Evolutionary conservation across 192 early-diverging fungal species (phyloP).

Genomic region (Rhizoclosmatium sp.): DNA sequence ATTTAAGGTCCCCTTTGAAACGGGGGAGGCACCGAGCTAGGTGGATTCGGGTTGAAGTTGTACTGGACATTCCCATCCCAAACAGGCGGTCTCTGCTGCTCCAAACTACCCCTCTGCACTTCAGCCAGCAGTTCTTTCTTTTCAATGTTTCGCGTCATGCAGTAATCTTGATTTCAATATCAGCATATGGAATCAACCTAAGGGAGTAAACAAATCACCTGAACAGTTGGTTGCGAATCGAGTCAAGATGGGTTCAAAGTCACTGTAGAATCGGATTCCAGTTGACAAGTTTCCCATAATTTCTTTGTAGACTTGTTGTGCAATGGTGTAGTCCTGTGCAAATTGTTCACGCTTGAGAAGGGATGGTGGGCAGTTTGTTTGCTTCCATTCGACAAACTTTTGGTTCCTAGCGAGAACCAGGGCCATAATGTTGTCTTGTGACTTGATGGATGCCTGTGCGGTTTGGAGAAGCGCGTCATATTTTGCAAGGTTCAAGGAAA

Average conservation of each 20-base stretch:
- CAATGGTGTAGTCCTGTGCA: not conserved
- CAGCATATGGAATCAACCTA: not conserved
- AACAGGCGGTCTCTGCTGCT: not conserved
- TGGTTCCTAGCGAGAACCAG: conserved; percentile 9
- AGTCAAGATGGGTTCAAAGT: conserved; percentile 12
- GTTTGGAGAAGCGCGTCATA: conserved; percentile 9
- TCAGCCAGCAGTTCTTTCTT: conserved; percentile 22
- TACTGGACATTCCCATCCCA: conserved; percentile 25
- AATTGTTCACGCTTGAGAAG: conserved; percentile 14
- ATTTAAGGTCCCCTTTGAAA: conserved; percentile 13
- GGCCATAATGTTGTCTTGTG: conserved; percentile 17
- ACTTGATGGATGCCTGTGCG: conserved; percentile 9
- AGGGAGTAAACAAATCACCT: conserved; percentile 4
- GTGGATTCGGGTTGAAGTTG: conserved; percentile 12
- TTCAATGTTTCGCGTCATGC: conserved; percentile 27
- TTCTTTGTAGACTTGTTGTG: not conserved
- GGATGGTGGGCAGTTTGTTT: not conserved
- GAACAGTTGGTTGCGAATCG: conserved; percentile 17
- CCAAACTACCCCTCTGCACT: not conserved
- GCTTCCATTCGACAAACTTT: conserved; percentile 17
- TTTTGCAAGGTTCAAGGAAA: not conserved
- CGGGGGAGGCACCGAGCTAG: conserved; percentile 20
- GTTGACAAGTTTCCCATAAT: conserved; percentile 21
- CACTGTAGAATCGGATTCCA: conserved; percentile 14
- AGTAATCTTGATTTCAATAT: conserved; percentile 5